A percentile compares a stretch with the other conserved stretches of the same genome.
phyloP scores from a whole-genome alignment of 1,284 basidiomycete genomes.

The Hypsizygus ulmarius region DNA sequence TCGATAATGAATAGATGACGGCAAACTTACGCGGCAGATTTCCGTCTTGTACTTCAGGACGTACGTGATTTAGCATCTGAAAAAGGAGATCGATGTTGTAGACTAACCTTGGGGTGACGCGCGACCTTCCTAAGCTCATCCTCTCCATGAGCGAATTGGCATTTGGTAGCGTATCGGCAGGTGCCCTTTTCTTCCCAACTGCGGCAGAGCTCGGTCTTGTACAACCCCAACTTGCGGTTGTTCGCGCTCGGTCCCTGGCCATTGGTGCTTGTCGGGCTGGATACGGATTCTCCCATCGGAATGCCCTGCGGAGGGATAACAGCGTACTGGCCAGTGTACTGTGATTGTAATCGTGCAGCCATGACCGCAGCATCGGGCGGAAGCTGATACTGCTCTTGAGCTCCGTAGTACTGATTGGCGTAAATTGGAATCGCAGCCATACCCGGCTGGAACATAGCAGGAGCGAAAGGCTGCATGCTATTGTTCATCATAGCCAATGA shows the following conservation, averaged over 20 bases:
- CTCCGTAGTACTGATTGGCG: constrained; percentile 64
- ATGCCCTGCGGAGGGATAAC: constrained; percentile 36
- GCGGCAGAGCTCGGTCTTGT: constrained; percentile 90
- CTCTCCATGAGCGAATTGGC: constrained; percentile 89
- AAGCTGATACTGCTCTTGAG: constrained; percentile 54
- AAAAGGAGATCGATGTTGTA: constrained; percentile 3
- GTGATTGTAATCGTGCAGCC: constrained; percentile 52
- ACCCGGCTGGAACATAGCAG: constrained; percentile 48
- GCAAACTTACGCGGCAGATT: constrained; percentile 72
- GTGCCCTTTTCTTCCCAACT: constrained; percentile 92
- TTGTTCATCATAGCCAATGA: constrained; percentile 57
- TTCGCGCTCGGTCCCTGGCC: constrained; percentile 75
- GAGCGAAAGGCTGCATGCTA: constrained; percentile 52
- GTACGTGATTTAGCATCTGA: constrained; percentile 17
- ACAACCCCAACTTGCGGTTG: constrained; percentile 83
- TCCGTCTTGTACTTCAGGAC: constrained; percentile 81
- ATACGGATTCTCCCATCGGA: constrained; percentile 31
- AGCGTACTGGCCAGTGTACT: constrained; percentile 60
- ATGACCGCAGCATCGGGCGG: constrained; percentile 52
- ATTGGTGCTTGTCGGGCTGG: constrained; percentile 41
- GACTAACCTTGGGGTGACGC: constrained; percentile 80
- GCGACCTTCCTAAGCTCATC: constrained; percentile 79
- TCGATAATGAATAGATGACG: constrained; percentile 10
- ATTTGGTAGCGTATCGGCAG: constrained; percentile 86
- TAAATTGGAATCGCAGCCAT: constrained; percentile 59